Percentiles rank a stretch among this genome's conserved stretches.
These are phyloP conservation scores for Corrigiola litoralis DNA, from an alignment of 179 eudicot species.

Conservation along the genomic window DNA sequence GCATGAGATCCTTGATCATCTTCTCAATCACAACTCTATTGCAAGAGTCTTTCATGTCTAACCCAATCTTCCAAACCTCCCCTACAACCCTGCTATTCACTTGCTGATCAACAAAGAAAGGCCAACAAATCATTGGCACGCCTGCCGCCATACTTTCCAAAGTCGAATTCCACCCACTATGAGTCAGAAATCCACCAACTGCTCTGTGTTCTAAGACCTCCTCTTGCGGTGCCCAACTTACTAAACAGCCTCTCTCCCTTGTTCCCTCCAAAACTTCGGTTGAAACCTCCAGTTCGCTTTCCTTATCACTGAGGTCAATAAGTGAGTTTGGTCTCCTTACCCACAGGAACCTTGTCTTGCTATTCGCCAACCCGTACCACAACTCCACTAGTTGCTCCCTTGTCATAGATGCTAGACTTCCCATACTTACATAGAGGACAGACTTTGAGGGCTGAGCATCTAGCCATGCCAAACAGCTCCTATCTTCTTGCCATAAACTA, in stretches of 20 bases:
- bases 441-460: background rate
- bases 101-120: constrained; percentile 18
- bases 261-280: background rate
- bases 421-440: constrained; percentile 15
- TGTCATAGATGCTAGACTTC: constrained; percentile 11
- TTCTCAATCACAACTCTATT: constrained; percentile 10
- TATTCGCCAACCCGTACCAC: constrained; percentile 13
- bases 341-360: constrained; percentile 9
- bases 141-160: constrained; percentile 3
- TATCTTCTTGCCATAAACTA: constrained; percentile 21
- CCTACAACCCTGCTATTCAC: constrained; percentile 14
- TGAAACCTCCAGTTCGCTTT: background rate
- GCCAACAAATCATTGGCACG: constrained; percentile 22
- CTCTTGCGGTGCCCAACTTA: constrained; percentile 22
- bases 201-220: constrained; percentile 15
- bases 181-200: constrained; percentile 15
- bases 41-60: constrained; percentile 15
- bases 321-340: constrained; percentile 12
- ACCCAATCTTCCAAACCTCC: constrained; percentile 18
- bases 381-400: constrained; percentile 13
- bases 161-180: constrained; percentile 16
- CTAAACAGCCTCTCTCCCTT: constrained; percentile 3
- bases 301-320: constrained; percentile 3
- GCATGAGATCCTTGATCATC: constrained; percentile 14
- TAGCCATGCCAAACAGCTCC: constrained; percentile 16